These are phyloP conservation scores for Paulownia fortunei DNA, from an alignment of 257 asterid species.

Conservation along the genomic window DNA sequence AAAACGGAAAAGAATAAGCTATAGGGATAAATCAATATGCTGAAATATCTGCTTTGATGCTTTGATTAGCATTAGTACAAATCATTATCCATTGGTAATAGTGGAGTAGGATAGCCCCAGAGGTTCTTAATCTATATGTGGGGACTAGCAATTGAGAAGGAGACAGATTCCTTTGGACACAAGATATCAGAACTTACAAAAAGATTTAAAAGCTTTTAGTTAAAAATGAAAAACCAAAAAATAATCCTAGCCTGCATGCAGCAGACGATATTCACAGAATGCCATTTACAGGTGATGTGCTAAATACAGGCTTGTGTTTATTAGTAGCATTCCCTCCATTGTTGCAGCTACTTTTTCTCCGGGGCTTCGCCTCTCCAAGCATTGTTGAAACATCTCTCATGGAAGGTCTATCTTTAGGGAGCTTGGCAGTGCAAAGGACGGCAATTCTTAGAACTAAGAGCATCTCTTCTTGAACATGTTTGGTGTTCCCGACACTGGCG, in stretches of 20 bases:
- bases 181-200: constrained; percentile 4
- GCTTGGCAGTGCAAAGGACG: constrained; percentile 54
- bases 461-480: constrained; percentile 66
- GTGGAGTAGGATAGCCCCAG: too few species aligned
- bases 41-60: too few species aligned
- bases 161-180: too few species aligned
- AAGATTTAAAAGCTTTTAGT: not conserved
- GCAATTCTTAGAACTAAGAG: constrained; percentile 56
- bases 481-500: constrained; percentile 38
- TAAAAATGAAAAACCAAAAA: constrained; percentile 15
- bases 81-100: too few species aligned
- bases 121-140: too few species aligned
- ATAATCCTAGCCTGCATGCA: too few species aligned
- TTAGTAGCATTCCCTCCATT: constrained; percentile 27
- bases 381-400: constrained; percentile 63
- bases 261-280: constrained; percentile 36
- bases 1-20: too few species aligned
- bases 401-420: constrained; percentile 60
- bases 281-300: constrained; percentile 48
- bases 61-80: too few species aligned
- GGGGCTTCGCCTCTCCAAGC: constrained; percentile 65
- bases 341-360: constrained; percentile 50
- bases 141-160: too few species aligned
- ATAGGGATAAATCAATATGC: too few species aligned
- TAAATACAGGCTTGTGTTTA: constrained; percentile 48